Base-by-base conservation (phyloP, 805 yeast genomes). In the Monosporozyma yasuniensis region DNA sequence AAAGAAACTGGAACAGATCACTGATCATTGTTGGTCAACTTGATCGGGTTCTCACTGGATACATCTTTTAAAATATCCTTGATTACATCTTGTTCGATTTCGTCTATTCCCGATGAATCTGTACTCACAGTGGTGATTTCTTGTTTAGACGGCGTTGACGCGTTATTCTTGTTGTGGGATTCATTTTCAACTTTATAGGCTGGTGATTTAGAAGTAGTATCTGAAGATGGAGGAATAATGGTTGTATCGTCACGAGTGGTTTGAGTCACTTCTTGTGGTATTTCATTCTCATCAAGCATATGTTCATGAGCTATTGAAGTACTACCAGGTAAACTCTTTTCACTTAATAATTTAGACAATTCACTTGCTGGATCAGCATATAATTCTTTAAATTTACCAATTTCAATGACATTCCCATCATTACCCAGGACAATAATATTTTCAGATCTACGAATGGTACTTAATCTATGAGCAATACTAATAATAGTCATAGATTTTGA, bases 381-480 rank as follows among this genome's bases (percentile, higher is more conserved):
- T 50, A 87, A 71, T 21, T 76, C 80, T 34, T 70, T 71, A 58
- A 83, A 87, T 19, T 69, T 64, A 30, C 93, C 95, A 49, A 76
- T 76, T 65, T 87, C 96, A 6, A 82, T 88, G 44, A 88, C 93
- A 47, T 77, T 78, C 14, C 96, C 95, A 42, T 87, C 84, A 47
- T 78, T 73, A 43, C 87, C 90, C 35, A 93, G 72, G 3, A 93
- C 98, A 54, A 93, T 80, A 12, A 91, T 81, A 54, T 84, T 75
- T 53, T 87, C 89, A 50, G 96, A 85, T 68, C 90, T 80, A 56
- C 83, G 79, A 50, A 93, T 93, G 0, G 99, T 93, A 19, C 96
- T 84, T 51, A 90, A 72, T 57, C 98, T 76, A 65, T 91, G 99
- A 2, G 98, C 98, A 59, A 93, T 90, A 49, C 95, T 84, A 42